Base-by-base conservation (phyloP, 2,329 filamentous ascomycete genomes). In the Pseudonectria foliicola region DNA sequence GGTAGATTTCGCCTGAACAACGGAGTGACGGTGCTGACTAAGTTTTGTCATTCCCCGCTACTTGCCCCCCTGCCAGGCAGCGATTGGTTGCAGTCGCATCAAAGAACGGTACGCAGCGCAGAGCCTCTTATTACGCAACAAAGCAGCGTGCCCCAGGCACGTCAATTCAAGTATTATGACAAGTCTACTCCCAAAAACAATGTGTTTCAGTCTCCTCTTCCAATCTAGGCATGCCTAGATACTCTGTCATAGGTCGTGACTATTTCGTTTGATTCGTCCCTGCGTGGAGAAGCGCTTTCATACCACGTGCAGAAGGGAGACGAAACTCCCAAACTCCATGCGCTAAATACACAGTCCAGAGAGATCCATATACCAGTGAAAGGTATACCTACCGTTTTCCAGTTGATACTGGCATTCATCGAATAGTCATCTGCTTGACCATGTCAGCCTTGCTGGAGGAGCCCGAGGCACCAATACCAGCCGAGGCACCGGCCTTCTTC, bases 361-460 rank as follows among this genome's bases (percentile, higher is more conserved):
- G 53, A 55, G 50, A 68, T 52, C 55, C 47, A 61, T 50, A 59
- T 61, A 58, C 60, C 56, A 64, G 57, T 64, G 57, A 57, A 60
- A 57, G 54, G 55, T 42, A 67, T 70, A 70, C 65, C 60, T 70
- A 70, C 66, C 63, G 56, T 64, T 57, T 48, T 53, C 43, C 45
- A 52, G 43, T 44, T 43, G 37, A 39, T 44, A 45, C 34, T 48
- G 40, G 42, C 34, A 39, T 53, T 73, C 77, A 92, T 58, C 85
- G 81, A 59, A 90, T 90, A 29, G 89, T 95, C 84, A 95, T 94
- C 63, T 90, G 86, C 80, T 95, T 95, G 59, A 80, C 80, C 73
- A 90, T 83, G 55, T 85, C 80, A 37, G 84, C 87, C 68, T 90
- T 90, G 63, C 75, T 77, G 32, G 82, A 82, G 40, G 82, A 70